Percentiles rank a stretch among this genome's conserved stretches.
These are phyloP conservation scores for Eudorina sp. DNA, from an alignment of 139 green algal species.

Conservation along the genomic window DNA sequence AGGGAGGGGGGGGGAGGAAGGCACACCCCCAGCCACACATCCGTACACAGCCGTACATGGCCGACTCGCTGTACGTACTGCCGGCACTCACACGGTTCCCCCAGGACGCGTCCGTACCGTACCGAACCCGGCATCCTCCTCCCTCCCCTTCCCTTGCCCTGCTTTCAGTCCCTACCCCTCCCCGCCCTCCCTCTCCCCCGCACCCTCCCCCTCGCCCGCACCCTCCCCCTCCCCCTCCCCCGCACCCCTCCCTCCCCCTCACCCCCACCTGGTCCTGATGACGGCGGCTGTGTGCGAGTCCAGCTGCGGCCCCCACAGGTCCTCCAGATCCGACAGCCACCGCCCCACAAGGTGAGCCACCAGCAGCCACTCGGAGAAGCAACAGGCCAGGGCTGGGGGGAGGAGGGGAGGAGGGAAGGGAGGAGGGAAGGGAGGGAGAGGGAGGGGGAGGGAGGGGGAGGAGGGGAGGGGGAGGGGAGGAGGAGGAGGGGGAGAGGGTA, in stretches of 20 bases:
- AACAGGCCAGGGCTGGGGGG: background rate
- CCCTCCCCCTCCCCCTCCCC: background rate
- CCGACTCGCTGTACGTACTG: no score
- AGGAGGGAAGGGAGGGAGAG: background rate
- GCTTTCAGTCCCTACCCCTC: no score
- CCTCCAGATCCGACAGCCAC: background rate
- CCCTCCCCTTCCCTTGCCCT: background rate
- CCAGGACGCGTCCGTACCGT: no score
- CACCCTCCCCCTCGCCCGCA: background rate
- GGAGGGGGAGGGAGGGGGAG: background rate
- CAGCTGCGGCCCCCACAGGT: background rate
- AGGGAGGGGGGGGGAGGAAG: no score
- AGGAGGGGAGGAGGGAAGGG: background rate
- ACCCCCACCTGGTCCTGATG: background rate
- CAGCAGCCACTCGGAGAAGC: constrained; percentile 30
- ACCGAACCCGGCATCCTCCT: no score
- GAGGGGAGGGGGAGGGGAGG: background rate
- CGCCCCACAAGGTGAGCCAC: background rate
- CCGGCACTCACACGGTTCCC: no score
- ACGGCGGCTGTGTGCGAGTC: background rate
- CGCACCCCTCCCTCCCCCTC: no score
- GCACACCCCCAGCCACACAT: no score
- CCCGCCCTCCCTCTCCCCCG: no score
- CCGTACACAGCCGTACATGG: no score
- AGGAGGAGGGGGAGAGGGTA: no score